Percentiles rank a stretch among this genome's conserved stretches.
These are phyloP conservation scores for Solanum etuberosum DNA, from an alignment of 257 asterid species.

Conservation along the genomic window DNA sequence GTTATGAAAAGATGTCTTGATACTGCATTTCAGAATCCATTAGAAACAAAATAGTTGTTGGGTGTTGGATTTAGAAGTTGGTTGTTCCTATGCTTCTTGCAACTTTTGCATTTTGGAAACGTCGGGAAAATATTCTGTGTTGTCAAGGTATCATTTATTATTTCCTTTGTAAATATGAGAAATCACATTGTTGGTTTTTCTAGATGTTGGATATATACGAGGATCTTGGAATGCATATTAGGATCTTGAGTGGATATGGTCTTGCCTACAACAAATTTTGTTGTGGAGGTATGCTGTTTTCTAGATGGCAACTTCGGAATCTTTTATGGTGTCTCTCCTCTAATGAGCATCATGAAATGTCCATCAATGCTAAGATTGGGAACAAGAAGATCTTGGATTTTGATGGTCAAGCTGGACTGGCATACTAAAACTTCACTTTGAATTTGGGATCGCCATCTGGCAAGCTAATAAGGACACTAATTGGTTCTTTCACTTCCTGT, in stretches of 20 bases:
- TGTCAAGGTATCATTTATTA: neutral
- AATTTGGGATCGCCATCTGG: slow-evolving; percentile 34
- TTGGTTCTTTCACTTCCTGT: slow-evolving; percentile 21
- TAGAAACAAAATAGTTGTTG: neutral
- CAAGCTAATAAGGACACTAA: slow-evolving; percentile 14
- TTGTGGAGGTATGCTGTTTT: slow-evolving; percentile 77
- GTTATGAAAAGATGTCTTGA: neutral
- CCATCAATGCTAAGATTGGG: slow-evolving; percentile 87
- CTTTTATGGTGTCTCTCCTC: slow-evolving; percentile 64
- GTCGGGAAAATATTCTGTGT: neutral
- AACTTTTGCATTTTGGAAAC: neutral
- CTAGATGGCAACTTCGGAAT: slow-evolving; percentile 56
- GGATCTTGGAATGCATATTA: slow-evolving; percentile 67
- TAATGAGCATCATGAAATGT: slow-evolving; percentile 70
- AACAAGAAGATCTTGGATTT: slow-evolving; percentile 74
- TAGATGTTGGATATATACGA: slow-evolving; percentile 76
- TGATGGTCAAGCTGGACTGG: slow-evolving; percentile 65
- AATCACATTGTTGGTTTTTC: slow-evolving; percentile 32
- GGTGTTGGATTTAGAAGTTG: neutral
- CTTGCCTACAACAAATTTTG: slow-evolving; percentile 60
- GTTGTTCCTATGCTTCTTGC: neutral
- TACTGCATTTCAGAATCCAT: neutral
- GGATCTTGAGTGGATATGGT: slow-evolving; percentile 31
- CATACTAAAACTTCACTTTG: slow-evolving; percentile 34
- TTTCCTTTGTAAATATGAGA: slow-evolving; percentile 26